These are phyloP conservation scores for Pulveroboletus ravenelii DNA, from an alignment of 768 basidiomycete species.

Conservation along the genomic window DNA sequence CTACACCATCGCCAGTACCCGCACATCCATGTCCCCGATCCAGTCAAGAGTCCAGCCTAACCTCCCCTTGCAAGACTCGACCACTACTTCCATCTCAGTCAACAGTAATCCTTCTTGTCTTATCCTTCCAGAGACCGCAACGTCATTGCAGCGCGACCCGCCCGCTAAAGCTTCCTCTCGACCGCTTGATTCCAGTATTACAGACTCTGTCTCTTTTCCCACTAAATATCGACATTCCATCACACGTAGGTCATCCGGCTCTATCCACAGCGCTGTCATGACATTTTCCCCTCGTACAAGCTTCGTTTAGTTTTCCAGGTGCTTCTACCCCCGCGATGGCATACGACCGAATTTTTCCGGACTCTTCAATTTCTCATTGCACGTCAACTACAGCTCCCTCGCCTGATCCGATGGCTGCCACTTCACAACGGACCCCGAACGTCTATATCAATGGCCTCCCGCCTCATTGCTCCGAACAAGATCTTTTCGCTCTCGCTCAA, in stretches of 20 bases:
- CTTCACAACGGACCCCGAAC: constrained; percentile 52
- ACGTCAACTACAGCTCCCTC: constrained; percentile 12
- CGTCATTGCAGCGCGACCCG: constrained; percentile 3
- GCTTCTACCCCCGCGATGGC: constrained; percentile 9
- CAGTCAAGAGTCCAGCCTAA: constrained; percentile 21
- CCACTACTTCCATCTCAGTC: constrained; percentile 9
- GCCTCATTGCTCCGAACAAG: constrained; percentile 76
- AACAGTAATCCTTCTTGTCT: constrained; percentile 19
- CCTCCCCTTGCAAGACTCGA: constrained; percentile 11
- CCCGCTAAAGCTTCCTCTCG: constrained; percentile 9
- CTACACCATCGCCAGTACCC: constrained; percentile 7
- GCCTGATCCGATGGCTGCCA: constrained; percentile 8
- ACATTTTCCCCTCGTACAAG: constrained; percentile 9
- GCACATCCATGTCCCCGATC: constrained; percentile 15
- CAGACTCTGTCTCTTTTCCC: constrained; percentile 5
- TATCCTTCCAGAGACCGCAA: constrained; percentile 12
- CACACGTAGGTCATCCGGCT: constrained; percentile 20
- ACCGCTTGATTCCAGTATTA: constrained; percentile 11
- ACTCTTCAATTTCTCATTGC: constrained; percentile 11
- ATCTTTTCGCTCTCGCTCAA: constrained; percentile 63
- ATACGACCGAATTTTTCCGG: constrained; percentile 8
- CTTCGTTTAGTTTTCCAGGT: constrained; percentile 25
- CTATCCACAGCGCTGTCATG: background rate
- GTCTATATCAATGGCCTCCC: constrained; percentile 88
- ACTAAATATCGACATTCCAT: constrained; percentile 14